Evolutionary conservation across 2,329 filamentous ascomycete species (phyloP), one percentile per base, ranked within the genome.

Genomic region (Sphaerostilbella broomeana): DNA sequence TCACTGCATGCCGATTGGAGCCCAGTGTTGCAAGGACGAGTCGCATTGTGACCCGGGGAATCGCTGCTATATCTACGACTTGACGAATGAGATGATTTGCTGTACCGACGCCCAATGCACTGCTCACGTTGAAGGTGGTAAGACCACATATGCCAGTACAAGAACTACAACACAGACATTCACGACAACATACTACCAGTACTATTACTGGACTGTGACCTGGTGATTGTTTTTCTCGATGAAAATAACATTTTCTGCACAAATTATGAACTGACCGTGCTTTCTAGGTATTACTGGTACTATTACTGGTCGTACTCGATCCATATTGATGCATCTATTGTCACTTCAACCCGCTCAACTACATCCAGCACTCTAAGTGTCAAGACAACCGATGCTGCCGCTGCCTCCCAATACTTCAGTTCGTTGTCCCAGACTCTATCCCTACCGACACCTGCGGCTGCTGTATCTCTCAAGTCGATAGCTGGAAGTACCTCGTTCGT

Each of bases 51-150:
- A 43, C 4, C 26, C 41, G 3, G 52, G 50, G 31, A 55, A 54
- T 39, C 13, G 40, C 15, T 55, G 52, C 45, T 40, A 46, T 24
- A 31, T 30, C 12, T 19, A 33, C 9, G 15, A 26, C 5, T n/a
- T 13, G 8, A 16, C 13, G 4, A 25, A 24, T n/a, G 5, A 24
- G 12, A 34, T 41, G 5, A 16, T 47, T 11, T 55, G 52, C 46
- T 55, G 52, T 43, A 53, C 52, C 16, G 35, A 55, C 45, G 16
- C 19, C 5, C 17, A 31, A 8, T 55, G 51, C 46, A 54, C 50
- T 2, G 52, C 51, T 9, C 38, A 45, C 20, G 50, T 55, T 15
- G 45, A 40, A 0, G 38, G 34, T 42, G 51, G 51, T 35, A 35
- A 24, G 18, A 55, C 52, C 4, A 35, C 46, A 4, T 44, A 38